Base-by-base conservation (phyloP, 2,329 filamentous ascomycete species). In the Moelleriella libera region DNA sequence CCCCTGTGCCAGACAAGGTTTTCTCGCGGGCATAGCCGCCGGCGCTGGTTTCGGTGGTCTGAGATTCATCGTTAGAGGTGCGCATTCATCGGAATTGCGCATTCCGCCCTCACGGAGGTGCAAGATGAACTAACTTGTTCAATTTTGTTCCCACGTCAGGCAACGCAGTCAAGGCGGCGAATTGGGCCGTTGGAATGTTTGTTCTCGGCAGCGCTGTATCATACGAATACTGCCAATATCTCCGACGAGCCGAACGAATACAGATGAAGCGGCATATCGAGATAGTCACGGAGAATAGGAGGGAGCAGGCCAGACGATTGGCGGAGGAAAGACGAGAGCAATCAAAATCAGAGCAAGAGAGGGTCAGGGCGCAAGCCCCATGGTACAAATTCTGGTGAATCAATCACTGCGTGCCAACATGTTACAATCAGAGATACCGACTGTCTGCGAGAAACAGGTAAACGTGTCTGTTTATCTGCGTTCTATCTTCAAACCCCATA, bases 221-320 rank as follows among this genome's bases (percentile, higher is more conserved):
- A 45, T 92, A 88, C 66, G 87, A 96, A 65, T 88, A 84, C 58
- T 97, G 90, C 67, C 81, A 88, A 58, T 82, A 81, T 54, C 75
- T 77, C 51, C 75, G 88, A 50, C 72, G 77, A 44, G 74, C 83
- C 51, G 90, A 97, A 65, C 78, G 82, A 56, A 78, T 82, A 51
- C 84, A 87, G 52, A 90, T 98, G 81, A 84, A 85, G 62, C 74
- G 88, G 53, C 85, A 85, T 4, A 83, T 94, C 48, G 87, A 94
- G 60, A 78, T 71, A 37, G 65, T 64, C 43, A 57, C 60, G 43
- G 59, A 66, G 76, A 81, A 60, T 74, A 80, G 57, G 62, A 69
- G 53, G 63, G 68, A 62, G 48, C 65, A 67, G 52, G 68, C 66
- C 49, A 66, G 64, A 53, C 67, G 67, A 53, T 66, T 72, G 51